Percentiles rank a stretch among this genome's conserved stretches.
phyloP scores from a whole-genome alignment of 2,329 filamentous ascomycete species.

The Teratosphaeria destructans region DNA sequence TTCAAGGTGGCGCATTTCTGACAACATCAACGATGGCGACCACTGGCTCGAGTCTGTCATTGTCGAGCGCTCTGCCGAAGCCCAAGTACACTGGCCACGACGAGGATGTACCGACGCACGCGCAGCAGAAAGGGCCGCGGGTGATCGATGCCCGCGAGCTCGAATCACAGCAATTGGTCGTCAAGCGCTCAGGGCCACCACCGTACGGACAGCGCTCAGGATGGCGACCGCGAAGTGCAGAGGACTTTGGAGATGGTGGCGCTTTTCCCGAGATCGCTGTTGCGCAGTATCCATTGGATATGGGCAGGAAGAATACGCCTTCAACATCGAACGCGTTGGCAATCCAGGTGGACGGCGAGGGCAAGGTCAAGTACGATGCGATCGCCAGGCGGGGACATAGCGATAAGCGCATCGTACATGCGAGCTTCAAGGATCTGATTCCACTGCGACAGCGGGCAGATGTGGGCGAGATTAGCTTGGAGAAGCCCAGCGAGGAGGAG shows the following conservation, averaged over 20 bases:
- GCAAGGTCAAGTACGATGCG: slow-evolving; percentile 92
- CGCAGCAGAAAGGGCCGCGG: slow-evolving; percentile 68
- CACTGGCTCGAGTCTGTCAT: slow-evolving; percentile 34
- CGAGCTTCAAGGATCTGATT: slow-evolving; percentile 94
- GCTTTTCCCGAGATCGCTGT: slow-evolving; percentile 90
- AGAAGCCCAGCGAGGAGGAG: slow-evolving; percentile 73
- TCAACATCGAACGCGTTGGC: slow-evolving; percentile 74
- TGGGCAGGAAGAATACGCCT: slow-evolving; percentile 65
- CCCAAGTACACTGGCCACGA: slow-evolving; percentile 86
- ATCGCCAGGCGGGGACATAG: slow-evolving; percentile 83
- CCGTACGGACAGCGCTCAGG: slow-evolving; percentile 76
- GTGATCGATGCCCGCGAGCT: slow-evolving; percentile 71
- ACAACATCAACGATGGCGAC: background rate
- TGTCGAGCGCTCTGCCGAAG: slow-evolving; percentile 73
- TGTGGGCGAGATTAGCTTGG: slow-evolving; percentile 80
- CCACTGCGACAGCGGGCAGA: slow-evolving; percentile 86
- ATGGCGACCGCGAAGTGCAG: slow-evolving; percentile 80
- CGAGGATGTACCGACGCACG: slow-evolving; percentile 63
- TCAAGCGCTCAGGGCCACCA: slow-evolving; percentile 75
- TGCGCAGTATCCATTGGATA: slow-evolving; percentile 90
- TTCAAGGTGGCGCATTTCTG: background rate
- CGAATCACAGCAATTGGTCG: slow-evolving; percentile 74
- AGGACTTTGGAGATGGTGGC: slow-evolving; percentile 93
- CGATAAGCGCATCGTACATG: slow-evolving; percentile 76
- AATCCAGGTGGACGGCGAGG: slow-evolving; percentile 82